Base-by-base conservation (phyloP, 192 early-diverging fungal species). In the Entophlyctis helioformis region DNA sequence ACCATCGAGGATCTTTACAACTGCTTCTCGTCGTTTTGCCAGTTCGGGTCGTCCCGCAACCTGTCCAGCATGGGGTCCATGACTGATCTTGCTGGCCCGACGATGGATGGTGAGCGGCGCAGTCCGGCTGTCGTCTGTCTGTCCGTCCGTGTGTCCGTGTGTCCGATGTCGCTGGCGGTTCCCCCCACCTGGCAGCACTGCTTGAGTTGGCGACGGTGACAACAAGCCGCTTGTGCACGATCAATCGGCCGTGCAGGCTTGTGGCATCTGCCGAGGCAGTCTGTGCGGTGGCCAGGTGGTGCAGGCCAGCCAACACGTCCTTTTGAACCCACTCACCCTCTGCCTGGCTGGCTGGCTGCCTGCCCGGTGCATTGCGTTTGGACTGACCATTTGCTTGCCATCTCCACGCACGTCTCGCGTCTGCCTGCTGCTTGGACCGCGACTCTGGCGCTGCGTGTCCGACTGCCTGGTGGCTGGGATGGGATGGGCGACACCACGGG, bases 81-180 rank as follows among this genome's bases (percentile, higher is more conserved):
- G 10, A 20, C 11, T 24, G 43, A 46, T 18, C 26, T 58, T 2
- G 38, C 33, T n/a, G 59, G 54, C 15, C 55, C 56, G 10, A 38
- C 41, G 15, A 67, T 67, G 64, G 64, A 67, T 44, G 59, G 52
- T 58, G 15, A 4, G 44, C 46, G n/a, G n/a, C n/a, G n/a, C n/a
- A n/a, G n/a, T n/a, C n/a, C n/a, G n/a, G n/a, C n/a, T n/a, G n/a
- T n/a, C n/a, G n/a, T n/a, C n/a, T n/a, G n/a, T n/a, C n/a, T n/a
- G n/a, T n/a, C n/a, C n/a, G n/a, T n/a, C n/a, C n/a, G n/a, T n/a
- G n/a, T n/a, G n/a, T n/a, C n/a, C n/a, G n/a, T n/a, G n/a, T n/a
- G n/a, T n/a, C n/a, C n/a, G n/a, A n/a, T n/a, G n/a, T n/a, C n/a
- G n/a, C n/a, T n/a, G n/a, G n/a, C n/a, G n/a, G n/a, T n/a, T n/a